These are phyloP conservation scores for Penicillium arizonense DNA, from an alignment of 495 filamentous ascomycete genomes.

Conservation along the genomic window DNA sequence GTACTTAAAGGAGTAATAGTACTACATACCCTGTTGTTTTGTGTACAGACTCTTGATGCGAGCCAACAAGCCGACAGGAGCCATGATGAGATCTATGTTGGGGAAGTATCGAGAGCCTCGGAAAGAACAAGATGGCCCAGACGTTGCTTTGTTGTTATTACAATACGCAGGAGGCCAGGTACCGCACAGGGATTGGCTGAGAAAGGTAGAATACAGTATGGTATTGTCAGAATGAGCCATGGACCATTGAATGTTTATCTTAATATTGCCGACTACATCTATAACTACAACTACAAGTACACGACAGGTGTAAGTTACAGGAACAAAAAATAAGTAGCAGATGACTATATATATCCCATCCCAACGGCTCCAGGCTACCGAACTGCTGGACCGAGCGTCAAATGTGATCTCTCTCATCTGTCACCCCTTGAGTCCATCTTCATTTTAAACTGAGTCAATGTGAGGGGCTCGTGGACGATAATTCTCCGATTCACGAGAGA, in stretches of 20 bases:
- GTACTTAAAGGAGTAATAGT: background rate
- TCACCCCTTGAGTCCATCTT: constrained; percentile 10
- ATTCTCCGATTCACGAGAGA: constrained; percentile 24
- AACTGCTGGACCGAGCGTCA: constrained; percentile 25
- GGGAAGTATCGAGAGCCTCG: background rate
- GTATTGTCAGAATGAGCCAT: background rate
- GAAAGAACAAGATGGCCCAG: background rate
- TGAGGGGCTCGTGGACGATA: constrained; percentile 22
- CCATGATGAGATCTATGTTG: constrained; percentile 23
- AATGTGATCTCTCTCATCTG: constrained; percentile 1
- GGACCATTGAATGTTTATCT: background rate
- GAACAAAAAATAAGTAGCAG: no score
- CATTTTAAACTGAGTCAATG: constrained; percentile 23
- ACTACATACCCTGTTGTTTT: constrained; percentile 33
- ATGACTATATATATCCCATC: background rate
- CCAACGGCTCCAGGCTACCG: background rate
- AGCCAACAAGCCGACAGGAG: constrained; percentile 35
- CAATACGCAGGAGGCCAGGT: background rate
- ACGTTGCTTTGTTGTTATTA: constrained; percentile 7
- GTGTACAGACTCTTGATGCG: constrained; percentile 39
- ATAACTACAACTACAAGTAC: no score
- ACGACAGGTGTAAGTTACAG: no score
- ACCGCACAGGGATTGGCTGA: background rate
- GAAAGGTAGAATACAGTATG: background rate
- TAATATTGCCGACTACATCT: background rate